Evolutionary conservation across 73 alveolate species (phyloP).

Genomic region (Stentor roeselii): DNA sequence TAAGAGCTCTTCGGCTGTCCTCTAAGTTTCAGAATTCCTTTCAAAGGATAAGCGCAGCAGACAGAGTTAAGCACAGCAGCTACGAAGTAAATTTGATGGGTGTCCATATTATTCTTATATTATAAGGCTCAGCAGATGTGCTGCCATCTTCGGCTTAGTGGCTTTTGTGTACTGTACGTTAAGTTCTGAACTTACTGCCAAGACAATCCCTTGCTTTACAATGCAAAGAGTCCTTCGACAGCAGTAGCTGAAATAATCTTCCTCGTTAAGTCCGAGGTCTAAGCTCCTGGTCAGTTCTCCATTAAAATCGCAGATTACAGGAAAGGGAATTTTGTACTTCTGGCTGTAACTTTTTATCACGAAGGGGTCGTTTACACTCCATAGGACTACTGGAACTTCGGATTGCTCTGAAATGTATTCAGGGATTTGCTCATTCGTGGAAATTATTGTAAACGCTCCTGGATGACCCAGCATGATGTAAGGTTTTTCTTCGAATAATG

Average conservation of each 20-base stretch:
- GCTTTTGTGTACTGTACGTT: constrained; percentile 2
- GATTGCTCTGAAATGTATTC: not conserved
- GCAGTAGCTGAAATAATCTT: not conserved
- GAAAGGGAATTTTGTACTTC: not conserved
- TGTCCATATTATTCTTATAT: too few relatives aligned
- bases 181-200: constrained; percentile 8
- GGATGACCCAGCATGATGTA: not conserved
- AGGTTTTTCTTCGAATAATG: not conserved
- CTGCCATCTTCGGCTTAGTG: not conserved
- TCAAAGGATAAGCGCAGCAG: too few relatives aligned
- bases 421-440: constrained; percentile 21
- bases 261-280: not conserved
- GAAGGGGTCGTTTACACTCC: constrained; percentile 19
- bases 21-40: too few relatives aligned
- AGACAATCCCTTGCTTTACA: not conserved
- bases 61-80: too few relatives aligned
- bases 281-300: not conserved
- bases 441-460: constrained; percentile 11
- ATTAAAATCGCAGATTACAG: constrained; percentile 8
- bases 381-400: not conserved
- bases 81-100: too few relatives aligned
- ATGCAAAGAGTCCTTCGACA: not conserved
- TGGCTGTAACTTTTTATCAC: not conserved
- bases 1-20: too few relatives aligned
- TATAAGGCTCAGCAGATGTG: not conserved